Evolutionary conservation across 2,329 filamentous ascomycete species (phyloP).

Genomic region (Boeremia lycopersici): DNA sequence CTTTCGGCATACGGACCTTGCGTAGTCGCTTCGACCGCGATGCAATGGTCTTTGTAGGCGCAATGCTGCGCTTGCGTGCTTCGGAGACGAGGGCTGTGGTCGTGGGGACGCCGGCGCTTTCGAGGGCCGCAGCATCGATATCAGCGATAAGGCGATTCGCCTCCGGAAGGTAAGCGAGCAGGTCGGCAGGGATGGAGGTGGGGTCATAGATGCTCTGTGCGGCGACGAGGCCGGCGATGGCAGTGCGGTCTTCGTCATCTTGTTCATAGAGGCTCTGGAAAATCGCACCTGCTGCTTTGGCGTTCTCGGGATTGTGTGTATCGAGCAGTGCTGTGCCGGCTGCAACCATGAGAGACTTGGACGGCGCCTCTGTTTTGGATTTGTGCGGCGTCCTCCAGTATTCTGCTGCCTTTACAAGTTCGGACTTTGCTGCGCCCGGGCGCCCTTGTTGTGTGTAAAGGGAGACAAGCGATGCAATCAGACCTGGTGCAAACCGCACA

Average conservation of each 20-base stretch:
- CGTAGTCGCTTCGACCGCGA: constrained; percentile 64
- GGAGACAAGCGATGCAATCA: constrained; percentile 79
- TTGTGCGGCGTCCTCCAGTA: constrained; percentile 73
- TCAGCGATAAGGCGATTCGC: constrained; percentile 66
- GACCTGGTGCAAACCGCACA: constrained; percentile 80
- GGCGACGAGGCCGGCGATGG: constrained; percentile 84
- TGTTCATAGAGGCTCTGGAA: constrained; percentile 74
- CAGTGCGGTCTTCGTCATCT: constrained; percentile 70
- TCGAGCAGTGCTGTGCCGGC: constrained; percentile 83
- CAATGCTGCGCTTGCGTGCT: constrained; percentile 46
- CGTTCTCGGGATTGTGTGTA: constrained; percentile 71
- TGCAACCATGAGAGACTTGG: constrained; percentile 69
- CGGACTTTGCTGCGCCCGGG: constrained; percentile 70
- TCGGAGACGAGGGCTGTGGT: constrained; percentile 44
- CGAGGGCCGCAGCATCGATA: constrained; percentile 66
- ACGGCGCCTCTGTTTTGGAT: constrained; percentile 51
- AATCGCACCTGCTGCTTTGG: constrained; percentile 74
- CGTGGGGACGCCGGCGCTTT: constrained; percentile 69
- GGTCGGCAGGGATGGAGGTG: constrained; percentile 58
- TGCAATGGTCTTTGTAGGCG: constrained; percentile 48
- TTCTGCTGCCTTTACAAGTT: constrained; percentile 77
- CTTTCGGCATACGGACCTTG: constrained; percentile 70
- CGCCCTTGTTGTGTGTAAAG: constrained; percentile 80
- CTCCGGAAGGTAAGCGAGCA: constrained; percentile 64
- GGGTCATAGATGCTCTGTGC: constrained; percentile 71